Evolutionary conservation across 768 basidiomycete species (phyloP).

Genomic region (Tylopilus plumbeoviolaceoides): DNA sequence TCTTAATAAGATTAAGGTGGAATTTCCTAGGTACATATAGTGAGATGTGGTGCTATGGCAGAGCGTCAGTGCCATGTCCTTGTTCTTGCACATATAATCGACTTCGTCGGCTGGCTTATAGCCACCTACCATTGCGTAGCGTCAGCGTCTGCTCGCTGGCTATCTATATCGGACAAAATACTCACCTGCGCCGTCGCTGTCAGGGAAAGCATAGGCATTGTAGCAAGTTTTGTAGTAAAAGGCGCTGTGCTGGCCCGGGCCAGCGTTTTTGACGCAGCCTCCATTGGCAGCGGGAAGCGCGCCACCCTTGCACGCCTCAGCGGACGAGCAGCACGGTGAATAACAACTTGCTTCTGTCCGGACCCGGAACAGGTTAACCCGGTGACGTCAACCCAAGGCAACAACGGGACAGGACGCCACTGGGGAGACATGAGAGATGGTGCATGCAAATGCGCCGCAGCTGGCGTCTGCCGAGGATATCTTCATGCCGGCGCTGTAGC

Average conservation of each 20-base stretch:
- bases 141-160: not conserved
- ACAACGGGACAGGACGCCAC: too few species aligned
- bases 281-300: not conserved
- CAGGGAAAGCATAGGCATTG: conserved; percentile 17
- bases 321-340: not conserved
- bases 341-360: not conserved
- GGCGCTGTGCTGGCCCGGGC: not conserved
- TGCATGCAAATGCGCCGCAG: conserved; percentile 18
- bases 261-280: not conserved
- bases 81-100: conserved; percentile 20
- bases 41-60: conserved; percentile 17
- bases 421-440: too few species aligned
- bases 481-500: conserved; percentile 20
- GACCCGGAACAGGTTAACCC: conserved; percentile 10
- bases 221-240: conserved; percentile 3
- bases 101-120: conserved; percentile 18
- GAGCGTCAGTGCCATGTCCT: conserved; percentile 18
- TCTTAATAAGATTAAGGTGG: not conserved
- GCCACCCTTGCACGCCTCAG: not conserved
- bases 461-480: conserved; percentile 14
- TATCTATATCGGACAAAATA: not conserved
- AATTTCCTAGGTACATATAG: not conserved
- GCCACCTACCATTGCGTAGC: not conserved
- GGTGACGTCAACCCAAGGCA: not conserved
- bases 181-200: conserved; percentile 20